Base-by-base conservation (phyloP, 2,329 filamentous ascomycete species). In the Diaporthe capsici region DNA sequence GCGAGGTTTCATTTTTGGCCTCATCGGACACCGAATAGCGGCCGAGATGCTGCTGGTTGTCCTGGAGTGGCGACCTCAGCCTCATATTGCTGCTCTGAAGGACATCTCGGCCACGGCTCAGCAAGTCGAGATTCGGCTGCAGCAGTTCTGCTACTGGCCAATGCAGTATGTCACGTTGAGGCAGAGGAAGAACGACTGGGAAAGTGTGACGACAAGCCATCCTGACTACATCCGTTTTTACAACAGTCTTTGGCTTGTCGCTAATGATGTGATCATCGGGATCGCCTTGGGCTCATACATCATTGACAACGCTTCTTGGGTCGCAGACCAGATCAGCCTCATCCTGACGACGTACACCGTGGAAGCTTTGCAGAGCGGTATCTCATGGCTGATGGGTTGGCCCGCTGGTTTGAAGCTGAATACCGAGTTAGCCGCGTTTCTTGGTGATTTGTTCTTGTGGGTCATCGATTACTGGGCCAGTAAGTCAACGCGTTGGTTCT, bases 71-170 rank as follows among this genome's bases (percentile, higher is more conserved):
- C 92, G 95, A 47, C 89, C 92, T 34, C 91, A 93, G 63, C 94
- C 94, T 10, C 92, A 94, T 57, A 93, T 93, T 68, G 93, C 95
- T 55, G 97, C 97, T 0, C 86, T 99, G 74, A 98, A 98, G 83
- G 97, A 99, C 82, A 92, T 98, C 60, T 98, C 96, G 44, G 97
- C 97, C 20, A 98, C 96, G 0, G 97, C 97, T 34, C 97, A 99
- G 83, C 97, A 99, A 84, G 93, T 99, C 49, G 97, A 99, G 84
- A 98, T 99, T 78, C 94, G 97, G 7, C 89, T 99, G 31, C 95
- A 98, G 82, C 97, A 99, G 82, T 98, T 98, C 82, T 98, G 96
- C 84, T 99, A 99, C 84, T 98, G 96, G 96, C 97, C 97, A 2
- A 95, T 98, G 84, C 96, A 99, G 83, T 98, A 98, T 82, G 90